A percentile compares a stretch with the other conserved stretches of the same genome.
These are phyloP conservation scores for Mycogone perniciosa DNA, from an alignment of 2,329 filamentous ascomycete genomes.

Conservation along the genomic window DNA sequence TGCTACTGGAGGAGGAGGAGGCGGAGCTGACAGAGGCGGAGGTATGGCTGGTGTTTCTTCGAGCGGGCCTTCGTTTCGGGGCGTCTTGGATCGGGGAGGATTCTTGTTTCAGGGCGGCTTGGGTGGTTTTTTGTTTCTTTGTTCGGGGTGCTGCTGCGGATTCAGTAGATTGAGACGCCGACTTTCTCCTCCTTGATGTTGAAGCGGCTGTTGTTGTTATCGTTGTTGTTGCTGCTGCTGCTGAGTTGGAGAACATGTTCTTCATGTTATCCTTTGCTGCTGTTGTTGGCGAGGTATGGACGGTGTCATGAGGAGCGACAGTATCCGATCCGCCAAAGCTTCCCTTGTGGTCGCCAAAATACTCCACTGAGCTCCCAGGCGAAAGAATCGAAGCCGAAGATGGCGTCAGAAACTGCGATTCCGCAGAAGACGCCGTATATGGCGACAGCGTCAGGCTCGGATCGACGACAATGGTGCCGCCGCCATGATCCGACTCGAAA, in stretches of 20 bases:
- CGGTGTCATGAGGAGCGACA: conserved; percentile 5
- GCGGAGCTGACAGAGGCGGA: too few species aligned
- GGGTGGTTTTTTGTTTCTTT: conserved; percentile 7
- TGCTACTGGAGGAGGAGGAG: neutral
- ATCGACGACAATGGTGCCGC: conserved; percentile 5
- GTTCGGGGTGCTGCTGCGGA: neutral
- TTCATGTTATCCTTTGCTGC: too few species aligned
- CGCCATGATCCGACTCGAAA: neutral
- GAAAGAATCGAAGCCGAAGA: neutral
- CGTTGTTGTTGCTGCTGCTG: neutral
- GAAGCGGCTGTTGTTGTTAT: neutral
- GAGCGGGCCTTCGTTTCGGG: neutral
- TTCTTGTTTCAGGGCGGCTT: neutral
- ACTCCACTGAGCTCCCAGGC: conserved; percentile 10
- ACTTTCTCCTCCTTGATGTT: neutral
- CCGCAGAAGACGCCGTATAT: conserved; percentile 3
- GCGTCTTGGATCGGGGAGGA: neutral
- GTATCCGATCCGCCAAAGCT: conserved; percentile 5
- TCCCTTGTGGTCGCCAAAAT: conserved; percentile 6
- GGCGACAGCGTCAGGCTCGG: conserved; percentile 8
- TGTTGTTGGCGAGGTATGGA: neutral
- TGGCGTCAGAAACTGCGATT: conserved; percentile 8
- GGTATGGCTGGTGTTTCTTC: neutral
- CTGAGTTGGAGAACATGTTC: too few species aligned
- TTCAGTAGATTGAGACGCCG: neutral